Conservation (phyloP, 2,329 filamentous ascomycete genomes). For the Neobulgaria alba region DNA sequence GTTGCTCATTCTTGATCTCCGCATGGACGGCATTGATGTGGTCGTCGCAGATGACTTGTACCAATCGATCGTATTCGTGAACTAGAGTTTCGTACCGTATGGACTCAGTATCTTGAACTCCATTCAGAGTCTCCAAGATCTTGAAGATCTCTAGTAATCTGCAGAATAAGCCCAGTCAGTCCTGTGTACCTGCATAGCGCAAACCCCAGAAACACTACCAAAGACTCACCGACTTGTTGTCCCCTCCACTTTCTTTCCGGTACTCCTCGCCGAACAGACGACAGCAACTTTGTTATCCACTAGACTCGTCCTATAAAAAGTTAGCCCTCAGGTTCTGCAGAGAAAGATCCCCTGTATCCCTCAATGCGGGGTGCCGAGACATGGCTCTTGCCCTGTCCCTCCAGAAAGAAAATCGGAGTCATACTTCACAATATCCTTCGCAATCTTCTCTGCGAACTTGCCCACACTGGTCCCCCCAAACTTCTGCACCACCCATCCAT, state of each 20-base stretch:
- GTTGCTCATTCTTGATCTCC: slow-evolving; percentile 47
- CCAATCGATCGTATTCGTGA: slow-evolving; percentile 61
- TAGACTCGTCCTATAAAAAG: slow-evolving; percentile 45
- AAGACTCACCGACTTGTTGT: slow-evolving; percentile 82
- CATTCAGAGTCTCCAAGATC: slow-evolving; percentile 45
- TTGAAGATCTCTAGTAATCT: slow-evolving; percentile 49
- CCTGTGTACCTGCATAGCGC: too few relatives aligned
- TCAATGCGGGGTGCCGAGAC: neutral
- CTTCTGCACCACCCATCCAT: slow-evolving; percentile 80
- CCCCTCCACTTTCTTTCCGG: slow-evolving; percentile 86
- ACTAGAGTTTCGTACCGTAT: slow-evolving; percentile 44
- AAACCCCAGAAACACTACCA: neutral
- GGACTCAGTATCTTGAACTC: slow-evolving; percentile 43
- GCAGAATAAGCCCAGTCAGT: too few relatives aligned
- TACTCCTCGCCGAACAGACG: slow-evolving; percentile 92
- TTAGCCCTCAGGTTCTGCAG: too few relatives aligned
- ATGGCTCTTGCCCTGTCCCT: neutral
- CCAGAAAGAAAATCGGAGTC: slow-evolving; percentile 9
- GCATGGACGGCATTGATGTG: slow-evolving; percentile 65
- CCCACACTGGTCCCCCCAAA: slow-evolving; percentile 94
- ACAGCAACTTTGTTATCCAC: slow-evolving; percentile 71
- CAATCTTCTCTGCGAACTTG: slow-evolving; percentile 76
- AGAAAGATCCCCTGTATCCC: slow-evolving; percentile 2
- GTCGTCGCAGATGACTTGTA: slow-evolving; percentile 73
- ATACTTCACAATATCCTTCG: slow-evolving; percentile 61